A percentile compares a stretch with the other conserved stretches of the same genome.
phyloP scores from a whole-genome alignment of 2,329 filamentous ascomycete genomes.

The Cryphonectria nitschkei region DNA sequence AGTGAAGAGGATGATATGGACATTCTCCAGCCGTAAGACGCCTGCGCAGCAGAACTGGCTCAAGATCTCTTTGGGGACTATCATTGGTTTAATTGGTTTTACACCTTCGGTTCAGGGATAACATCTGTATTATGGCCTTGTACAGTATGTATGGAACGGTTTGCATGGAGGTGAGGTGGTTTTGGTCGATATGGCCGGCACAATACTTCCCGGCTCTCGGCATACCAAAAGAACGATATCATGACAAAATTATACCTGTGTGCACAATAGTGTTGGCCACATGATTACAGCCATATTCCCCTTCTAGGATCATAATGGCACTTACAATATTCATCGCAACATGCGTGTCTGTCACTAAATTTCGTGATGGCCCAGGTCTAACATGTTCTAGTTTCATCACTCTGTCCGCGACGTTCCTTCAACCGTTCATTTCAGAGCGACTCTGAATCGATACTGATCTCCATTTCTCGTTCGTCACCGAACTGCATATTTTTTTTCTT shows the following conservation, averaged over 20 bases:
- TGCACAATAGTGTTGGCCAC: background rate
- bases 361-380: background rate
- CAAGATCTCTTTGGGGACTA: background rate
- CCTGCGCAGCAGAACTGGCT: background rate
- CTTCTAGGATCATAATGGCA: background rate
- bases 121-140: background rate
- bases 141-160: background rate
- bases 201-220: background rate
- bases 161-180: background rate
- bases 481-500: too few relatives aligned
- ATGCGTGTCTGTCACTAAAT: background rate
- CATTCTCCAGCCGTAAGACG: slow-evolving; percentile 37
- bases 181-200: background rate
- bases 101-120: background rate
- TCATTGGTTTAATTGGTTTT: background rate
- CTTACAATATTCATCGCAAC: background rate
- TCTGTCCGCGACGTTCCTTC: background rate
- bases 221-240: background rate
- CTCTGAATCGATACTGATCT: background rate
- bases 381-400: too few relatives aligned
- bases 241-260: background rate
- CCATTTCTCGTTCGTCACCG: background rate
- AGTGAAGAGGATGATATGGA: slow-evolving; percentile 61
- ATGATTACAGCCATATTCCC: background rate
- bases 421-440: background rate